Base-by-base conservation (phyloP, 164 flowering plant genomes). In the Tetrastigma voinierianum region DNA sequence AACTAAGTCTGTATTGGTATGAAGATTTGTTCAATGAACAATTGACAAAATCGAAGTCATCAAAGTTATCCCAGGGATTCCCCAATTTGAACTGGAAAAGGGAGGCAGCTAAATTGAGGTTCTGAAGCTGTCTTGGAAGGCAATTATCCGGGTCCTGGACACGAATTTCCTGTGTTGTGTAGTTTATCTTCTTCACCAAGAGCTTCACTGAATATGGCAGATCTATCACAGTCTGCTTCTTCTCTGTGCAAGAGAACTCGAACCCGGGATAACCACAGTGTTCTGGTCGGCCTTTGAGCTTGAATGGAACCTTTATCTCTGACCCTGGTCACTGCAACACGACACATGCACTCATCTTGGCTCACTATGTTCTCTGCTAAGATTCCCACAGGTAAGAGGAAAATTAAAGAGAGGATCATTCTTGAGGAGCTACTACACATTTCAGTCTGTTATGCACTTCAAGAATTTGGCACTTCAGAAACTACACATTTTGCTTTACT, bases 191-290 rank as follows among this genome's bases (percentile, higher is more conserved):
- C 8, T 25, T 40, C 2, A 78, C 67, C 20, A 32, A 46, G 15
- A 65, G 48, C 55, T 54, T 70, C 1, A 48, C 65, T 2, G 69
- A 71, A 32, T n/a, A n/a, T n/a, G 71, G 77, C n/a, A 76, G 66
- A 24, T 72, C 68, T 14, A 79, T 21, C 20, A 63, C 44, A 2
- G 77, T 76, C 12, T 58, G 11, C 1, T 66, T 55, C 8, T 15
- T 51, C 6, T 24, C 40, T 11, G 32, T n/a, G 65, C 83, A 80
- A 46, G 67, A 59, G 0, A 80, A 61, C 7, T 59, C 59, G 17
- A 80, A 80, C 16, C 78, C 80, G 0, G 74, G 78, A 62, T 59
- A 74, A 45, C 83, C 78, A 53, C 80, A 69, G 57, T 74, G 73
- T 0, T 56, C 59, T 12, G 62, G 72, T 9, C 65, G 77, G 62